Evolutionary conservation across 106 monocot genomes (phyloP).

Genomic region (Vanilla planifolia): DNA sequence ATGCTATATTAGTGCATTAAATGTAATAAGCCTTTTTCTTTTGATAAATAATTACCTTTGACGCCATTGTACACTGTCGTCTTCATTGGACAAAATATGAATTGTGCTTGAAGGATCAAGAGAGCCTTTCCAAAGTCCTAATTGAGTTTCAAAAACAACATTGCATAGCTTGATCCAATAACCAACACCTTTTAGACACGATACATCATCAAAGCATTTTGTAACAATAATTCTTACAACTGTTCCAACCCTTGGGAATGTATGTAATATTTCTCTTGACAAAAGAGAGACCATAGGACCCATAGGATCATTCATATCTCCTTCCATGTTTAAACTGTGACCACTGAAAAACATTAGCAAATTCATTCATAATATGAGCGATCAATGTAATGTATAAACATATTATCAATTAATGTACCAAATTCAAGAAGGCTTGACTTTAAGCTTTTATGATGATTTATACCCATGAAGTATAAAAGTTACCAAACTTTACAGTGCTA

Average conservation of each 20-base stretch:
- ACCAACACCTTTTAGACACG: constrained; percentile 16
- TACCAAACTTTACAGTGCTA: too few species aligned
- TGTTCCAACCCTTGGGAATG: constrained; percentile 57
- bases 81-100: constrained; percentile 43
- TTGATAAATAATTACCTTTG: constrained; percentile 35
- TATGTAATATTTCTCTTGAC: constrained; percentile 27
- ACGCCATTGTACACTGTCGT: constrained; percentile 31
- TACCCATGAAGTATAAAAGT: too few species aligned
- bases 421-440: too few species aligned
- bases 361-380: constrained; percentile 1
- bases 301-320: constrained; percentile 24
- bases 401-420: too few species aligned
- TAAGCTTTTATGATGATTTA: too few species aligned
- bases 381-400: too few species aligned
- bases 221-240: constrained; percentile 35
- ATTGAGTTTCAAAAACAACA: constrained; percentile 38
- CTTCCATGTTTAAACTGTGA: constrained; percentile 41
- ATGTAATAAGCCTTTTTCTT: not conserved
- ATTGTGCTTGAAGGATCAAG: constrained; percentile 37
- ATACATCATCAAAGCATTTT: constrained; percentile 27
- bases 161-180: constrained; percentile 63
- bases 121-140: constrained; percentile 65
- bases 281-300: constrained; percentile 33
- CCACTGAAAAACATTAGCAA: not conserved
- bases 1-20: not conserved